phyloP scores from a whole-genome alignment of 129 eudicot species.

The Centrapalus pauciflorus region DNA sequence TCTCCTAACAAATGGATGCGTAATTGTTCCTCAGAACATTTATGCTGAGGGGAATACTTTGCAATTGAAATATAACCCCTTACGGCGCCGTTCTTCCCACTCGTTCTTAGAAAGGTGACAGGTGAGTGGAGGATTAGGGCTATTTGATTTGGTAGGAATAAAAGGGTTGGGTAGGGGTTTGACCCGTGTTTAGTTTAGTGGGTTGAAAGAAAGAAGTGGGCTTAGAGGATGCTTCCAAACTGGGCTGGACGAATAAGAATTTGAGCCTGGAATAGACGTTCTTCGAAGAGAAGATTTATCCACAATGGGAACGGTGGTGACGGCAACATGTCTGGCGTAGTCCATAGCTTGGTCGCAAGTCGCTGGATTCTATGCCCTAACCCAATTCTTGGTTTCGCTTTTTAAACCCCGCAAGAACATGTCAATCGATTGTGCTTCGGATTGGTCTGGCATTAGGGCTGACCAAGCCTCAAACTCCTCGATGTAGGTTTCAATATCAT shows the following conservation, averaged over 20 bases:
- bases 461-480: not conserved
- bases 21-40: not conserved
- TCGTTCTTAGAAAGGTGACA: too few relatives aligned
- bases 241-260: too few relatives aligned
- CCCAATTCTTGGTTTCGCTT: not conserved
- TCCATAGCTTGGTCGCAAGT: not conserved
- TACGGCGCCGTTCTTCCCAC: too few relatives aligned
- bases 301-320: not conserved
- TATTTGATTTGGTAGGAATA: not conserved
- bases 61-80: not conserved
- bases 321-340: not conserved
- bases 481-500: not conserved
- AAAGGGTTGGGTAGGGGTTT: not conserved
- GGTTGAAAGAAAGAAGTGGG: too few relatives aligned
- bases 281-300: too few relatives aligned
- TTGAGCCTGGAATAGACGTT: too few relatives aligned
- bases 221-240: too few relatives aligned
- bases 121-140: not conserved
- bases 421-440: not conserved
- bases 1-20: not conserved
- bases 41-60: not conserved
- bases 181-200: not conserved
- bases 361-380: not conserved
- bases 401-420: not conserved
- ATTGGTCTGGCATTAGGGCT: not conserved